Evolutionary conservation across 1,284 basidiomycete species (phyloP), one percentile per base, ranked within the genome.

Genomic region (Sanghuangporus baumii): DNA sequence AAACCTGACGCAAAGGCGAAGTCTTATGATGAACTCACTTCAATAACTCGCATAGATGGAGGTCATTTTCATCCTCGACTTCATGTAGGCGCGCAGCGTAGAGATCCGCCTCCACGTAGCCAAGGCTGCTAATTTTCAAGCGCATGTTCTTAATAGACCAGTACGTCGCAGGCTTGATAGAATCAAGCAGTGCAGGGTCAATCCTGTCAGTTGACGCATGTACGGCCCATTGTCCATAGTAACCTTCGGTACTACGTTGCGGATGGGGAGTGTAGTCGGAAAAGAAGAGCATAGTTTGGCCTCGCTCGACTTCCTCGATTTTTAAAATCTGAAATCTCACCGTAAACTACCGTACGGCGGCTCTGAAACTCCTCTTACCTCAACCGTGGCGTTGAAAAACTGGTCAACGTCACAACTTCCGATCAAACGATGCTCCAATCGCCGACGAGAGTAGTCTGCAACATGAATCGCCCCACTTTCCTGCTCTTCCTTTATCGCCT

Each of bases 41-140:
- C 11, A 90, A 67, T 60, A 90, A 73, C 8, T 74, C 79, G 55
- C 72, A 71, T 11, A 90, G 70, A 64, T 78, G 71, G 1, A 69
- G 69, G 47, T 78, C 73, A 55, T 75, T 74, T 0, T 76, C 68
- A 48, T 78, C 74, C 0, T 75, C 70, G 18, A 80, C 74, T 41
- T 88, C 56, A 11, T 48, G 40, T 5, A 55, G 16, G 18, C 18
- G 41, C 16, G 57, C 60, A 31, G 36, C 47, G 26, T 55, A 65
- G n/a, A 65, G 46, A n/a, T 62, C 60, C 18, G 58, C 26, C 41
- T 62, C 64, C 16, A 65, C 6, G 47, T 40, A 18, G 9, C 64
- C 64, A 16, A 23, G 50, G 23, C 50, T 40, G 9, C 61, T 51
- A 5, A 55, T 23, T 18, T 65, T 62, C n/a, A 65, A 43, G 16